Conservation (phyloP, 78 protist species). For the Dictyostelium brefeldianum region DNA sequence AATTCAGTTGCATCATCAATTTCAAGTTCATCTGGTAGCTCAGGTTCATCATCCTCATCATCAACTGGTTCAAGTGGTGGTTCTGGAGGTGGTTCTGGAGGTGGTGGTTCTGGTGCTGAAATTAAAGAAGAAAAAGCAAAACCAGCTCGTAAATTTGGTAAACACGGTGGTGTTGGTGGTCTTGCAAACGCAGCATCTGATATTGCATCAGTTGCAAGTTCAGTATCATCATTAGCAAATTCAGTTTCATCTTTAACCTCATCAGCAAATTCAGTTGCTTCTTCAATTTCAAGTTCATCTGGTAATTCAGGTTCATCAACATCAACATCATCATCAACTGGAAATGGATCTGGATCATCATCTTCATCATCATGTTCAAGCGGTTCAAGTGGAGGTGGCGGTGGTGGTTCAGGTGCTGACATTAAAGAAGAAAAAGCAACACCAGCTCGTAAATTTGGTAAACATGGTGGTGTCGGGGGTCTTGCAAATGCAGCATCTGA, state of each 20-base stretch:
- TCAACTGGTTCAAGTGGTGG: neutral
- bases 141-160: conserved; percentile 5
- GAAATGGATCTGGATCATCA: neutral
- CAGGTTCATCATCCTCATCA: neutral
- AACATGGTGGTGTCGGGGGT: conserved; percentile 7
- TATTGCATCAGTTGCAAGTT: neutral
- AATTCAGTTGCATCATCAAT: neutral
- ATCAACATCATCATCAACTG: neutral
- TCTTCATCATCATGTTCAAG: neutral
- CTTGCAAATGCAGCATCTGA: neutral
- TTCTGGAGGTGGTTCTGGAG: neutral
- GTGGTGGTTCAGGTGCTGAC: neutral
- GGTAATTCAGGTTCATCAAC: neutral
- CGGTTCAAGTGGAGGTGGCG: neutral
- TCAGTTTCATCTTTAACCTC: neutral
- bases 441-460: conserved; percentile 5
- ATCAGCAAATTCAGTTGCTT: neutral
- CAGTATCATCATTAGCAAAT: neutral
- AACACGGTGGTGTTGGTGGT: conserved; percentile 14
- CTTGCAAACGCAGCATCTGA: neutral
- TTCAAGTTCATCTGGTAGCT: neutral
- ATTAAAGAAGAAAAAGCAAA: no score
- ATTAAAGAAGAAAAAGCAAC: no score
- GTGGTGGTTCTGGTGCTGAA: neutral
- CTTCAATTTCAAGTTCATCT: neutral